Evolutionary conservation across 2,329 filamentous ascomycete genomes (phyloP), one percentile per base, ranked within the genome.

Genomic region (Colletotrichum eremochloae): DNA sequence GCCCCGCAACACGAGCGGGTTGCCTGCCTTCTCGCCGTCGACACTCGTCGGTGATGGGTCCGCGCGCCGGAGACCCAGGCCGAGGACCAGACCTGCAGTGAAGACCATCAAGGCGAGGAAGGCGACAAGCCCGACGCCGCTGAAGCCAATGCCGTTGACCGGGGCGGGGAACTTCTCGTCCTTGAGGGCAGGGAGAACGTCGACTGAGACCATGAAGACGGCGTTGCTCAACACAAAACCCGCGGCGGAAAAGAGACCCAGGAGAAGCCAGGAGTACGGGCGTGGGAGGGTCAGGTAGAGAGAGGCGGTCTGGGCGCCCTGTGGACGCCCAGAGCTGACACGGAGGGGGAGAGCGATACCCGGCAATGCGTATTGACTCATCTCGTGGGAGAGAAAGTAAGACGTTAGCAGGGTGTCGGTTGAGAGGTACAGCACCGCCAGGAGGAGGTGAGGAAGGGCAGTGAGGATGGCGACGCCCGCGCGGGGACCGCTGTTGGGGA

Each of bases 201-300:
- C 77, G 68, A 80, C 76, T 48, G 77, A 79, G 57, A 79, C 77
- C 24, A 81, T 76, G 50, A 85, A 81, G 12, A 87, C 77, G 42
- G 74, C 61, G 20, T 72, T 73, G 75, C 83, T 84, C n/a, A 87
- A 79, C 4, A 84, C 78, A 76, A 88, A 85, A 24, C 82, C 81
- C 74, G 86, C 81, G 5, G 77, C 83, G 0, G 81, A 76, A 71
- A 88, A 86, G 52, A 85, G 77, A 9, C 79, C 76, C 64, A 86
- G 78, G 2, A 89, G 81, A 2, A 82, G 68, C 83, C 84, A 84
- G 20, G 84, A 86, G 14, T 82, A 78, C 2, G 82, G 81, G 2
- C 83, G 81, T 1, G 87, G 87, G 0, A 89, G 80, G 0, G 87
- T 88, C 18, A 89, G 81, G 76, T 84, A 86, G 0, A 88, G 80